Percentiles rank a stretch among this genome's conserved stretches.
These are phyloP conservation scores for Coemansia sp. DNA, from an alignment of 192 early-diverging fungal genomes.

Conservation along the genomic window DNA sequence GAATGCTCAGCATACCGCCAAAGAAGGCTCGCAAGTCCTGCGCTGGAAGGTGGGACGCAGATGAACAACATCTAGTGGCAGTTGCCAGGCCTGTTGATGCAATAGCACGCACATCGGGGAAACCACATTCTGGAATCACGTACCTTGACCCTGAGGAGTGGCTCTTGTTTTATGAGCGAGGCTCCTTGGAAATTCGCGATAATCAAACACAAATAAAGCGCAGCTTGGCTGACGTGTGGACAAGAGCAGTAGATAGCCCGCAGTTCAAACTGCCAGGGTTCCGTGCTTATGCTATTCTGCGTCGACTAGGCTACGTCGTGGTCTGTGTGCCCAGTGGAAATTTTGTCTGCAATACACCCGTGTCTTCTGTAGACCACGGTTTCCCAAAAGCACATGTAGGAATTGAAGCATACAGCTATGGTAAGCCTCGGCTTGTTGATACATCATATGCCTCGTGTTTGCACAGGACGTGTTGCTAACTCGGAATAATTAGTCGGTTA, in stretches of 20 bases:
- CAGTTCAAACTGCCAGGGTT: constrained; percentile 21
- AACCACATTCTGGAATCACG: constrained; percentile 5
- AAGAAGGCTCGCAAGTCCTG: constrained; percentile 27
- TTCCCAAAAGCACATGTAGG: not conserved
- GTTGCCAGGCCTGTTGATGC: constrained; percentile 27
- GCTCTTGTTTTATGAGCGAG: constrained; percentile 38
- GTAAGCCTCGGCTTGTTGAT: not conserved
- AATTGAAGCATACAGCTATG: constrained; percentile 1
- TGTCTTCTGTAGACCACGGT: not conserved
- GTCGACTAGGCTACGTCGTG: constrained; percentile 35
- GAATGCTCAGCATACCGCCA: constrained; percentile 29
- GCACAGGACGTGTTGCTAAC: not conserved
- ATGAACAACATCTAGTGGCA: not conserved
- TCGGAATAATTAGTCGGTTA: too few species aligned
- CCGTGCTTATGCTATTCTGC: constrained; percentile 27
- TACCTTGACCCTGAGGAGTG: constrained; percentile 41
- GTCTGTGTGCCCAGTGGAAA: constrained; percentile 15
- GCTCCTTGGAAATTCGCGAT: constrained; percentile 14
- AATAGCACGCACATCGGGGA: constrained; percentile 29
- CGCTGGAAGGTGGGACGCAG: constrained; percentile 8
- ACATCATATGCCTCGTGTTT: not conserved
- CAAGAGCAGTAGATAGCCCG: not conserved
- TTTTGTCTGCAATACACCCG: not conserved
- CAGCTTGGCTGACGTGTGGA: not conserved
- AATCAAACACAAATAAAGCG: not conserved